Evolutionary conservation across 2,329 filamentous ascomycete species (phyloP).

Genomic region (Talaromyces sp.): DNA sequence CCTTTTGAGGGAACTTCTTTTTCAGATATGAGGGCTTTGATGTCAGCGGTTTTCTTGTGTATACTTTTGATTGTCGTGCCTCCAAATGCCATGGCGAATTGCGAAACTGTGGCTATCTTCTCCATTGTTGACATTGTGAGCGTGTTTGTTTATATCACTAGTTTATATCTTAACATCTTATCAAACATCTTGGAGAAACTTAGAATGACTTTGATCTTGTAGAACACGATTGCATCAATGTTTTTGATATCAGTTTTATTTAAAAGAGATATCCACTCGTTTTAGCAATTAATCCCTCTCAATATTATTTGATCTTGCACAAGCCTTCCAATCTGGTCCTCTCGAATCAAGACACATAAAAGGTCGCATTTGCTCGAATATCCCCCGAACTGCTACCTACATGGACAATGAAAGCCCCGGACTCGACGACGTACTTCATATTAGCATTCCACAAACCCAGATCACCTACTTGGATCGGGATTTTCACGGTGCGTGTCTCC

Average conservation of each 20-base stretch:
- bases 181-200: neutral
- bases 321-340: neutral
- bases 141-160: neutral
- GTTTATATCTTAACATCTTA: neutral
- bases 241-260: neutral
- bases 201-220: neutral
- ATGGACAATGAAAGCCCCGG: constrained; percentile 60
- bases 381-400: constrained; percentile 51
- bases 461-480: constrained; percentile 49
- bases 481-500: constrained; percentile 50
- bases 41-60: neutral
- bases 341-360: constrained; percentile 19
- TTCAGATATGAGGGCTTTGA: neutral
- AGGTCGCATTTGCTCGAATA: constrained; percentile 29
- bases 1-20: neutral
- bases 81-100: neutral
- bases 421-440: constrained; percentile 71
- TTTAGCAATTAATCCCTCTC: neutral
- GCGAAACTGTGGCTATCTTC: neutral
- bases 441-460: constrained; percentile 54
- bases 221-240: too few species aligned
- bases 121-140: neutral
- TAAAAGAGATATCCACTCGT: neutral
- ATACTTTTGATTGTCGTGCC: neutral
- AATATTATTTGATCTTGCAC: neutral